A percentile compares a stretch with the other conserved stretches of the same genome.
Evolutionary conservation across 352 stramenopile species (phyloP).

Genomic region (Pythium periplocum): DNA sequence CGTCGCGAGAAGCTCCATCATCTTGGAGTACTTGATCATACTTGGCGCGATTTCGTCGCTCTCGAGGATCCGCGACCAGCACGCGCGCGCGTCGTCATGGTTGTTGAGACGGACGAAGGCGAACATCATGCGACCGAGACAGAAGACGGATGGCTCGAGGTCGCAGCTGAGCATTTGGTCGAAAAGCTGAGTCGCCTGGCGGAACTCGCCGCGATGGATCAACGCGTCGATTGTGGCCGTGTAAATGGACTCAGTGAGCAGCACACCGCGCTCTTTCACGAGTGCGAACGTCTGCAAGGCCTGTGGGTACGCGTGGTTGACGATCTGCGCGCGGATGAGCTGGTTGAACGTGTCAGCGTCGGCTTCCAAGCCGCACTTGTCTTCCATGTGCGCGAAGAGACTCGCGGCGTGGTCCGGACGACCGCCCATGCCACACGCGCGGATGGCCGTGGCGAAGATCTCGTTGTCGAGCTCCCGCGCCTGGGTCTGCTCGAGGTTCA

Average conservation of each 20-base stretch:
- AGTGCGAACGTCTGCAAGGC: constrained; percentile 72
- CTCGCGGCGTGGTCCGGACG: constrained; percentile 46
- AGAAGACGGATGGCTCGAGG: constrained; percentile 62
- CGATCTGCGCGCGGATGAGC: constrained; percentile 72
- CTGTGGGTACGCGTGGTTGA: constrained; percentile 55
- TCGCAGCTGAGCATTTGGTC: constrained; percentile 66
- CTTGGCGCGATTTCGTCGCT: constrained; percentile 33
- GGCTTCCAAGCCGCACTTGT: constrained; percentile 34
- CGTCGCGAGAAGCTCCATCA: constrained; percentile 49
- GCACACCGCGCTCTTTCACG: constrained; percentile 41
- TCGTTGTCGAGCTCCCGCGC: constrained; percentile 20
- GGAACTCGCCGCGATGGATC: constrained; percentile 49
- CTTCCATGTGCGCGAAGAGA: constrained; percentile 66
- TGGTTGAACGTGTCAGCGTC: constrained; percentile 54
- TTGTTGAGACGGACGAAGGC: constrained; percentile 74
- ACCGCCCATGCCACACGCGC: constrained; percentile 53
- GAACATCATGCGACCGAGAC: constrained; percentile 68
- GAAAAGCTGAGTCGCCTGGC: constrained; percentile 65
- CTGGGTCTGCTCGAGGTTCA: constrained; percentile 25
- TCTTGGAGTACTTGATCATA: constrained; percentile 56
- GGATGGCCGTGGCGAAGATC: constrained; percentile 58
- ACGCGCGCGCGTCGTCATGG: constrained; percentile 48
- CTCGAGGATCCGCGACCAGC: constrained; percentile 64
- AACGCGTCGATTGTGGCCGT: constrained; percentile 70
- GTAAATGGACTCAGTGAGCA: constrained; percentile 67